Conservation (phyloP, 345 rosid species). For the Eucalyptus erythrocorys region DNA sequence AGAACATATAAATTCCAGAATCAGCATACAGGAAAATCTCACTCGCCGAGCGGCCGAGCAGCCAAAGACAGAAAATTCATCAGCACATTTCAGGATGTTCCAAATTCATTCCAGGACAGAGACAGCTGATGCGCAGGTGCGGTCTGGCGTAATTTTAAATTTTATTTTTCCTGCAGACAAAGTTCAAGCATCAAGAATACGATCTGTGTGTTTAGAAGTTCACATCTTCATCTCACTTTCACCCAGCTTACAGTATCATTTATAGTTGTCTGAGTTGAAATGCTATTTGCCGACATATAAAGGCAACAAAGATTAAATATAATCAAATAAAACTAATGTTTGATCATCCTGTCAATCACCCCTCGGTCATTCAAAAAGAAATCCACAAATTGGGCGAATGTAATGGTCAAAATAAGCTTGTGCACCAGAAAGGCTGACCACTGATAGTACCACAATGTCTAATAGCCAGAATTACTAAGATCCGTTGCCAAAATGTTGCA, state of each 20-base stretch:
- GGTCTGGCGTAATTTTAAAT: background rate
- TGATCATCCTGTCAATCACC: background rate
- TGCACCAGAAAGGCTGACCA: background rate
- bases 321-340: background rate
- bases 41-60: rapidly evolving
- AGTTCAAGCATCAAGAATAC: background rate
- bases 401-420: background rate
- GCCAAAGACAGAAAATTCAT: background rate
- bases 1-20: background rate
- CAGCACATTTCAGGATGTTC: background rate
- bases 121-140: background rate
- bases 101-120: background rate
- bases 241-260: background rate
- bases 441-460: background rate
- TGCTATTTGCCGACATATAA: background rate
- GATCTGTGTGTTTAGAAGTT: background rate
- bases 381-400: background rate
- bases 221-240: background rate
- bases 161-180: background rate
- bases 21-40: background rate
- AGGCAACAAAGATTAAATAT: background rate
- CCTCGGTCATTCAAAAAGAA: background rate
- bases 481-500: background rate
- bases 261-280: background rate
- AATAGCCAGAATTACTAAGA: background rate